A percentile compares a stretch with the other conserved stretches of the same genome.
Conservation (phyloP, 2,329 filamentous ascomycete species). For the Cordyceps tenuipes region DNA sequence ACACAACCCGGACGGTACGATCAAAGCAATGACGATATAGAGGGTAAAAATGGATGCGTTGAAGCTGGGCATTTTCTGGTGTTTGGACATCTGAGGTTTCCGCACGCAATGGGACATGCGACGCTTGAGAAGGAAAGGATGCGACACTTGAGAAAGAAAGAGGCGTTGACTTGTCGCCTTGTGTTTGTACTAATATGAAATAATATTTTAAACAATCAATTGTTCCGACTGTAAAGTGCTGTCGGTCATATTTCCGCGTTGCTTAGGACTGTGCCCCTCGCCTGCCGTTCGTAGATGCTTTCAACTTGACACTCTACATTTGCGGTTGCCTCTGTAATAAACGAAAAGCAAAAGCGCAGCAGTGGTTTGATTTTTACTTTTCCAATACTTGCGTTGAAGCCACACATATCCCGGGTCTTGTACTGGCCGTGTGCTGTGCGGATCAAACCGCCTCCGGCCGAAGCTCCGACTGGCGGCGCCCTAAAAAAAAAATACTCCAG, state of each 20-base stretch:
- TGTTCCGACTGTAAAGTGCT: neutral
- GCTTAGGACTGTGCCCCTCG: too few relatives aligned
- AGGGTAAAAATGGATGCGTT: neutral
- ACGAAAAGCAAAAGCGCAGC: too few relatives aligned
- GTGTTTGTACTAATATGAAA: conserved; percentile 9
- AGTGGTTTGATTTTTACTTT: too few relatives aligned
- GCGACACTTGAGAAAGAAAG: neutral
- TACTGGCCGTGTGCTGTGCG: neutral
- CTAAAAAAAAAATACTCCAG: conserved; percentile 5
- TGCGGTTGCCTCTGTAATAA: too few relatives aligned
- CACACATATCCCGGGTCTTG: neutral
- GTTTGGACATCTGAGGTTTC: conserved; percentile 1
- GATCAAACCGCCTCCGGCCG: conserved; percentile 2
- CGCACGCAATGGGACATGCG: neutral
- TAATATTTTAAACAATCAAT: neutral
- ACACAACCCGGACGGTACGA: neutral
- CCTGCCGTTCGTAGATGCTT: too few relatives aligned
- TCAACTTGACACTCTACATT: too few relatives aligned
- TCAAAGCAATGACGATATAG: neutral
- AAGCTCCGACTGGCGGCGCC: conserved; percentile 6
- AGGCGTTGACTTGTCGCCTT: neutral
- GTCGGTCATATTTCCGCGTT: too few relatives aligned
- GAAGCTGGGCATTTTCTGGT: neutral
- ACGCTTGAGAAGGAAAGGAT: neutral
- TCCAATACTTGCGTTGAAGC: neutral